Evolutionary conservation across 768 basidiomycete species (phyloP), one percentile per base, ranked within the genome.

Genomic region (Asterophora parasitica): DNA sequence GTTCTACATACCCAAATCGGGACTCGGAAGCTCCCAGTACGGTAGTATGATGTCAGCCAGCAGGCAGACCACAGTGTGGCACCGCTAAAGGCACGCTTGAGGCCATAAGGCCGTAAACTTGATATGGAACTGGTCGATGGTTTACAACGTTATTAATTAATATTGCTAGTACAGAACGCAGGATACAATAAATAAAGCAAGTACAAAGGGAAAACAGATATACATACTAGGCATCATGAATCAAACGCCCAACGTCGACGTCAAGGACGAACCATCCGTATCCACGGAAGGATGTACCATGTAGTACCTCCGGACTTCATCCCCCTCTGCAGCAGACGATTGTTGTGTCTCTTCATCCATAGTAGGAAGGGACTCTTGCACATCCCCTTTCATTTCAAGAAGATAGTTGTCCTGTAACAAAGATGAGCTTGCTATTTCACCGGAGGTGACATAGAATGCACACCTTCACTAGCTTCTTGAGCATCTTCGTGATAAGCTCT

Each of bases 391-490:
- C 47, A 92, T 74, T 63, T 91, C 89, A 5, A 97, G 71, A 15
- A 97, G 72, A 64, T 82, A 95, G 56, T 83, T 83, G 58, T 93
- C 91, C 90, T 93, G 57, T 31, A 28, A 55, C 50, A 32, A 45
- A 27, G 45, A 48, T 46, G 19, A 54, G n/a, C n/a, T 3, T 28
- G 20, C 27, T 23, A 38, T 32, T 44, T 27, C 19, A 30, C 46
- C 34, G 15, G 34, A 15, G 31, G 6, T 45, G 15, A 33, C 58
- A 19, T 5, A 33, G 1, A 13, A 42, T 75, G 46, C 50, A 93
- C 94, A 93, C 94, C 83, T 94, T 95, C 55, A 94, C 88, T 46
- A 99, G 71, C 66, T 91, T 94, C 57, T 73, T 79, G 54, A 99
- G 65, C 60, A 96, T 83, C 68, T 98, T 99, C 33, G 78, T 81